A percentile compares a stretch with the other conserved stretches of the same genome.
phyloP scores from a whole-genome alignment of 176 grass and related monocot species.

The Raddia guianensis region DNA sequence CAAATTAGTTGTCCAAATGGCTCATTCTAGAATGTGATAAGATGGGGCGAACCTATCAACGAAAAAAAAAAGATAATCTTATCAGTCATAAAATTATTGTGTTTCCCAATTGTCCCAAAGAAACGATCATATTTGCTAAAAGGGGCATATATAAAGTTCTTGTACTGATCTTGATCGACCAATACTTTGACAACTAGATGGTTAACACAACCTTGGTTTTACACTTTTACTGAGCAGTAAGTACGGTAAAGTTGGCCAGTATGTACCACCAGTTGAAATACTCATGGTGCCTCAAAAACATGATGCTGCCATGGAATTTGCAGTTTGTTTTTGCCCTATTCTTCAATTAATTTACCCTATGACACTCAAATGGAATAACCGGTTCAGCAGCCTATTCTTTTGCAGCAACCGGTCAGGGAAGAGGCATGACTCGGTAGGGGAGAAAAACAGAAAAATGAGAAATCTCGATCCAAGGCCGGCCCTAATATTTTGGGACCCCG shows the following conservation, averaged over 20 bases:
- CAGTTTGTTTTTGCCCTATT: background rate
- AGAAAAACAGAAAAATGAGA: background rate
- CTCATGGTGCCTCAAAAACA: background rate
- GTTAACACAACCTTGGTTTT: background rate
- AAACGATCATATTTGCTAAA: background rate
- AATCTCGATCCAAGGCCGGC: background rate
- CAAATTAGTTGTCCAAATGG: slow-evolving; percentile 6
- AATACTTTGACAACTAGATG: background rate
- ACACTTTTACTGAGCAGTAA: background rate
- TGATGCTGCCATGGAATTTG: background rate
- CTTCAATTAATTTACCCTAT: background rate
- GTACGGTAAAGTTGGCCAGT: background rate
- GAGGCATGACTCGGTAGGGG: background rate
- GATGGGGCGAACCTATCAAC: slow-evolving; percentile 30
- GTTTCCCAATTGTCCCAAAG: background rate
- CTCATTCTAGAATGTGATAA: slow-evolving; percentile 25
- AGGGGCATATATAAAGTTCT: background rate
- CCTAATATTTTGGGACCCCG: no score
- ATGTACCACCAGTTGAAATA: background rate
- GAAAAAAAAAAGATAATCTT: slow-evolving; percentile 22
- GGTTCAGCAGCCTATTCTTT: background rate
- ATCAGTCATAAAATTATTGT: slow-evolving; percentile 3
- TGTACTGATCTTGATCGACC: background rate
- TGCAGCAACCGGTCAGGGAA: background rate
- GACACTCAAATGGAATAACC: background rate